These are phyloP conservation scores for Botryotinia calthae DNA, from an alignment of 2,329 filamentous ascomycete genomes.

Conservation along the genomic window DNA sequence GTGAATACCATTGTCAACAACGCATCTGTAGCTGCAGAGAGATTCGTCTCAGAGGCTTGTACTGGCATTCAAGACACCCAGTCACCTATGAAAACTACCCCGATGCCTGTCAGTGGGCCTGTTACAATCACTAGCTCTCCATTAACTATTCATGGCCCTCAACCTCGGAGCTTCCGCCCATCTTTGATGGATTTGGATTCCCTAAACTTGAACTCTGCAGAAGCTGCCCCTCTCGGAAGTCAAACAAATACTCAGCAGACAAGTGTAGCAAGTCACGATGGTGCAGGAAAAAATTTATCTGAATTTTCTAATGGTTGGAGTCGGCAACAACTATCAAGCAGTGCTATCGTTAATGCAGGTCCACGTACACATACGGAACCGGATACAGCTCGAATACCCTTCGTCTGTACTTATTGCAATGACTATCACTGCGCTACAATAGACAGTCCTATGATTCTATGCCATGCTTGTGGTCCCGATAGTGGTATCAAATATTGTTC, in stretches of 20 bases:
- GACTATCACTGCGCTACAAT: constrained; percentile 5
- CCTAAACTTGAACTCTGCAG: neutral
- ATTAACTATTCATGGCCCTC: neutral
- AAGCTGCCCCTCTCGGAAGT: too few species aligned
- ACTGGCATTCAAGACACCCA: neutral
- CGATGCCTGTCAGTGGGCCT: neutral
- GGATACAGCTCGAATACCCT: neutral
- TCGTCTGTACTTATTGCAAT: constrained; percentile 23
- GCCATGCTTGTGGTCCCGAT: constrained; percentile 30
- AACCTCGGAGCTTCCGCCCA: neutral
- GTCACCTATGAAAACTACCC: neutral
- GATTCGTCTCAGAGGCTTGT: neutral
- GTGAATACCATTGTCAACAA: neutral
- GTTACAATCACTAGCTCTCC: neutral
- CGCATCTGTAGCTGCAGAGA: neutral
- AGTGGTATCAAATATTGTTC: constrained; percentile 32
- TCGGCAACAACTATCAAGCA: neutral
- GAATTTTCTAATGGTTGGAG: constrained; percentile 19
- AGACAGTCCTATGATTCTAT: constrained; percentile 26
- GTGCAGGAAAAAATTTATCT: neutral
- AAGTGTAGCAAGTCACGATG: neutral
- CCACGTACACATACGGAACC: neutral
- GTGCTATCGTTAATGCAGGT: neutral
- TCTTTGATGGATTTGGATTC: neutral
- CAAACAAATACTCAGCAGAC: neutral